Evolutionary conservation across 495 filamentous ascomycete genomes (phyloP).

Genomic region (Podospora sp.): DNA sequence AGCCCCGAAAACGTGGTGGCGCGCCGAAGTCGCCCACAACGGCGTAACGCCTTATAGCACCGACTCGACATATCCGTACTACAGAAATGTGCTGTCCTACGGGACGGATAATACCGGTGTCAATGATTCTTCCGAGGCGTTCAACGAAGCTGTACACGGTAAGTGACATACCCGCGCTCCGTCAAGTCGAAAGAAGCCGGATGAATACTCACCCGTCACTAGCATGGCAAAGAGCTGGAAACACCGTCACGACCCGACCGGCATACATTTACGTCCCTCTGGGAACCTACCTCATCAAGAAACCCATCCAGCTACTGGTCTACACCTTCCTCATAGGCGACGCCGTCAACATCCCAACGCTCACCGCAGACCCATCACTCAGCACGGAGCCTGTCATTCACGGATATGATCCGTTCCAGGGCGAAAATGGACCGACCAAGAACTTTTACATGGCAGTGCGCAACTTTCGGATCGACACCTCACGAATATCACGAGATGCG

Average conservation of each 20-base stretch:
- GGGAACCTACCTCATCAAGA: constrained; percentile 57
- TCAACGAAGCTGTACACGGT: constrained; percentile 61
- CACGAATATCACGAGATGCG: constrained; percentile 43
- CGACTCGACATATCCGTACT: constrained; percentile 53
- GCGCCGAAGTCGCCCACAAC: constrained; percentile 30
- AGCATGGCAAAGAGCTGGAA: constrained; percentile 40
- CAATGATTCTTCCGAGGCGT: constrained; percentile 66
- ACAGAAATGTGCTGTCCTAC: constrained; percentile 59
- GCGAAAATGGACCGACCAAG: constrained; percentile 62
- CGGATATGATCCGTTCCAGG: constrained; percentile 50
- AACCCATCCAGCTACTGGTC: constrained; percentile 50
- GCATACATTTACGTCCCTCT: constrained; percentile 62
- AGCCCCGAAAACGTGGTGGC: constrained; percentile 30
- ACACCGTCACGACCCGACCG: constrained; percentile 57
- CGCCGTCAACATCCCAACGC: constrained; percentile 60
- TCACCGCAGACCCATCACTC: constrained; percentile 58
- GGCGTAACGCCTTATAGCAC: constrained; percentile 43
- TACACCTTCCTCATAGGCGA: constrained; percentile 59
- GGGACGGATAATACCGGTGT: constrained; percentile 53
- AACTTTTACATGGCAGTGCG: constrained; percentile 75
- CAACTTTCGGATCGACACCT: constrained; percentile 73
- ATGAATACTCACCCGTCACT: neutral
- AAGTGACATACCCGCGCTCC: constrained; percentile 49
- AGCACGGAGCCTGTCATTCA: constrained; percentile 24
- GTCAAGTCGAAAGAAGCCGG: neutral